phyloP scores from a whole-genome alignment of 179 eudicot species.

The Spinacia oleracea region DNA sequence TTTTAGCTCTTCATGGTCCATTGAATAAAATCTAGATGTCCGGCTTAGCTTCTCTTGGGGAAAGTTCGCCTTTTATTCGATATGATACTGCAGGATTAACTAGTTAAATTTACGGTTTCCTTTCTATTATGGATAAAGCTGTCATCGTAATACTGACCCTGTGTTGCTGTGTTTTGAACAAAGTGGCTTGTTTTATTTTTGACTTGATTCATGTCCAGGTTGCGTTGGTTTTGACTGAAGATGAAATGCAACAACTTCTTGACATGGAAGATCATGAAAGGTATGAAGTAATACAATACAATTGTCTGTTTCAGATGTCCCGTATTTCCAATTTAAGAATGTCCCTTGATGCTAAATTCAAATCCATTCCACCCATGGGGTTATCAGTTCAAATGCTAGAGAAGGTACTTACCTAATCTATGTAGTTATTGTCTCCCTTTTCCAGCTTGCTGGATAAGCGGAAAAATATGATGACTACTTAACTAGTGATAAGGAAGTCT shows the following conservation, averaged over 20 bases:
- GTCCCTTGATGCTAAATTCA: neutral
- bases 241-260: slow-evolving; percentile 58
- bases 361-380: neutral
- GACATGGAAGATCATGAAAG: slow-evolving; percentile 49
- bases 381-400: neutral
- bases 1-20: neutral
- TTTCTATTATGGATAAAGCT: neutral
- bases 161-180: neutral
- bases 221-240: slow-evolving; percentile 73
- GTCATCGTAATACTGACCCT: neutral
- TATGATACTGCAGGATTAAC: neutral
- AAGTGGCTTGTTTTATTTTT: neutral
- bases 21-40: neutral
- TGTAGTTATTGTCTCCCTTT: neutral
- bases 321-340: neutral
- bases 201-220: slow-evolving; percentile 44
- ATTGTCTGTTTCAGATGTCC: neutral
- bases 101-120: neutral
- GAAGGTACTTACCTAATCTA: neutral
- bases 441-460: neutral
- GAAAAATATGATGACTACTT: neutral
- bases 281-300: slow-evolving; percentile 15
- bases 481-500: neutral
- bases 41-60: neutral
- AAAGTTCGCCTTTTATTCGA: too few species aligned